phyloP scores from a whole-genome alignment of 2,329 filamentous ascomycete genomes.

The Trichoderma pleuroti region DNA sequence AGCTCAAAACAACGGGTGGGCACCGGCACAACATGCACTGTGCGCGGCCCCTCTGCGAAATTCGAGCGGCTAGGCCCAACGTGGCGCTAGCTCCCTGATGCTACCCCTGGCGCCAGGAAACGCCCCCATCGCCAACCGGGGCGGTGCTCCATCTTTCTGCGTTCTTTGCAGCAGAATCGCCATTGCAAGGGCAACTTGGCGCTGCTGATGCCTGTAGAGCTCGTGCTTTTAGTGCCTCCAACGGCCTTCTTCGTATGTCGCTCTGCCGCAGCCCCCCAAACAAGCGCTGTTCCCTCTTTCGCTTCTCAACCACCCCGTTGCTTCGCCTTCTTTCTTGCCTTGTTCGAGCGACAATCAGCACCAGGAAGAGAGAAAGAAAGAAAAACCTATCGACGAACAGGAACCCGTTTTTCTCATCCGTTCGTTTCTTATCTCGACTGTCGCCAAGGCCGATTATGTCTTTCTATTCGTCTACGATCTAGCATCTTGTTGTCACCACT shows the following conservation, averaged over 20 bases:
- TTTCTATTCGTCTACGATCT: conserved; percentile 29
- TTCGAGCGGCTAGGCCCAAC: neutral
- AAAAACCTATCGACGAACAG: neutral
- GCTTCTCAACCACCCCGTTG: conserved; percentile 15
- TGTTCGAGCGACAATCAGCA: conserved; percentile 6
- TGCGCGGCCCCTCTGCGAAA: conserved; percentile 5
- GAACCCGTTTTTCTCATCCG: conserved; percentile 8
- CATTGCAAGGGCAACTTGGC: conserved; percentile 10
- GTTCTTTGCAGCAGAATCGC: conserved; percentile 4
- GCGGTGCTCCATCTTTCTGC: conserved; percentile 9
- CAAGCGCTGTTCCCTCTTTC: conserved; percentile 14
- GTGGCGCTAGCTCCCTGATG: conserved; percentile 11
- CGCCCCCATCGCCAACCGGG: conserved; percentile 11
- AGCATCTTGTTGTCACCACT: conserved; percentile 20
- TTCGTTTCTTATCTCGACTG: conserved; percentile 15
- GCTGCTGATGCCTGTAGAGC: conserved; percentile 6
- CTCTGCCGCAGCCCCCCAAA: conserved; percentile 6
- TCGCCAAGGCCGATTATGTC: conserved; percentile 35
- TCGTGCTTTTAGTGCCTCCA: neutral
- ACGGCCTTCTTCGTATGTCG: neutral
- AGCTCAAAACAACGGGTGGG: conserved; percentile 10
- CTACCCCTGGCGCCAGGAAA: conserved; percentile 15
- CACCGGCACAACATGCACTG: neutral
- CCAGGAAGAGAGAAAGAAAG: neutral
- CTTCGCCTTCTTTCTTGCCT: conserved; percentile 1